Base-by-base conservation (phyloP, 164 flowering plant species). In the Amborella trichopoda region DNA sequence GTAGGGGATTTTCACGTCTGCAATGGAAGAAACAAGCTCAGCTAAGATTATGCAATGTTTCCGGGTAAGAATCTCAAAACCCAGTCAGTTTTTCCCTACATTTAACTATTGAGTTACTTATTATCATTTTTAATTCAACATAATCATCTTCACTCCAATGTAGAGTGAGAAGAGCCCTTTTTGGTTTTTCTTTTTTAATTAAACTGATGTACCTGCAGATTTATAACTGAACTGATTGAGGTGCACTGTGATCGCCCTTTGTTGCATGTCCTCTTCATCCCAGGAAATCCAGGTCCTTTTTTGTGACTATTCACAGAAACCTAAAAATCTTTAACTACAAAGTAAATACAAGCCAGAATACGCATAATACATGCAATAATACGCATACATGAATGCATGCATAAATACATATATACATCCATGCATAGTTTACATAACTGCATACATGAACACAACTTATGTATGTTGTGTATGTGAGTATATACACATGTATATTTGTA, bases 261-360 rank as follows among this genome's bases (percentile, higher is more conserved):
- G 28, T 39, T 79, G 12, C 80, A 80, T 56, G 76, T 90, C 28
- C 14, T 83, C 18, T 46, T 90, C 27, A 66, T 90, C 44, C 91
- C 98, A 39, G 94, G 94, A 54, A 90, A 90, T 65, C 95, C 95
- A 56, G 98, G 95, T 83, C 23, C 12, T n/a, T 28, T 30, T 17
- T n/a, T 22, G 6, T 23, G 5, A 30, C 16, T 4, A 40, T 11
- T 33, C 11, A 32, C n/a, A 32, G 36, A 32, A 32, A n/a, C n/a
- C n/a, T n/a, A n/a, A n/a, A n/a, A n/a, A n/a, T n/a, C n/a, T n/a
- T n/a, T n/a, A n/a, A n/a, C n/a, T n/a, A n/a, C n/a, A n/a, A n/a
- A n/a, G n/a, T n/a, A n/a, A n/a, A n/a, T n/a, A n/a, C n/a, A n/a
- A n/a, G n/a, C n/a, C n/a, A n/a, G n/a, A n/a, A n/a, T n/a, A n/a